phyloP scores from a whole-genome alignment of 305 asterid genomes.

The Fraxinus latifolia region DNA sequence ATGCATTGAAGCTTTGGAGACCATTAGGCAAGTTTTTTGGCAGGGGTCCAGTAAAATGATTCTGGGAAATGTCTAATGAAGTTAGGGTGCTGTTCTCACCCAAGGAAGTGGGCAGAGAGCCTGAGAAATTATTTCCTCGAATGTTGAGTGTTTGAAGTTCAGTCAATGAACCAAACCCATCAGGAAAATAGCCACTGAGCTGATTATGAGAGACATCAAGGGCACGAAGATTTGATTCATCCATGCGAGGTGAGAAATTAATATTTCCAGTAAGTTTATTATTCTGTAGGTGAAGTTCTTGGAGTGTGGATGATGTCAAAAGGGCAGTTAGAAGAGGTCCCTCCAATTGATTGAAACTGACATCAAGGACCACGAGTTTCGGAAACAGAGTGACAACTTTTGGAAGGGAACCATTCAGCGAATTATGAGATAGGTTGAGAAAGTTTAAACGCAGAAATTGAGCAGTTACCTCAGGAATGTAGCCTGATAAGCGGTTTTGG shows the following conservation, averaged over 20 bases:
- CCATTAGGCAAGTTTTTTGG: conserved; percentile 56
- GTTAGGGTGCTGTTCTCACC: conserved; percentile 44
- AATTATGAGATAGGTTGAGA: conserved; percentile 74
- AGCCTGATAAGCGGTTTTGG: conserved; percentile 66
- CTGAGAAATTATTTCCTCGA: conserved; percentile 72
- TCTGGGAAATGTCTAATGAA: conserved; percentile 59
- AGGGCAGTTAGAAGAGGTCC: conserved; percentile 64
- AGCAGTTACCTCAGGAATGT: conserved; percentile 70
- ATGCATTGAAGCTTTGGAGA: conserved; percentile 77
- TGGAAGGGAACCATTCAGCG: conserved; percentile 62
- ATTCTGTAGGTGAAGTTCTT: conserved; percentile 70
- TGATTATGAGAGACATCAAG: conserved; percentile 73
- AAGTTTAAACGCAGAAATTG: conserved; percentile 74
- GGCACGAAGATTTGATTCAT: conserved; percentile 46
- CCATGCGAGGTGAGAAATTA: conserved; percentile 50
- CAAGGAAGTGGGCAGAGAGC: conserved; percentile 61
- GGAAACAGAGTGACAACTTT: conserved; percentile 58
- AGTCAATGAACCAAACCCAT: conserved; percentile 54
- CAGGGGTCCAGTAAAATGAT: conserved; percentile 65
- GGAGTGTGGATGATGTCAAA: conserved; percentile 54
- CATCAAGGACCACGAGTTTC: conserved; percentile 65
- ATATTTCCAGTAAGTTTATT: conserved; percentile 58
- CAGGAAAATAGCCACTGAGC: conserved; percentile 58
- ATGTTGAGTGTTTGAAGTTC: conserved; percentile 57
- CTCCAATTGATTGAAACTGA: conserved; percentile 67